Conservation (phyloP, 768 basidiomycete species). For the Pleurotus citrinopileatus region DNA sequence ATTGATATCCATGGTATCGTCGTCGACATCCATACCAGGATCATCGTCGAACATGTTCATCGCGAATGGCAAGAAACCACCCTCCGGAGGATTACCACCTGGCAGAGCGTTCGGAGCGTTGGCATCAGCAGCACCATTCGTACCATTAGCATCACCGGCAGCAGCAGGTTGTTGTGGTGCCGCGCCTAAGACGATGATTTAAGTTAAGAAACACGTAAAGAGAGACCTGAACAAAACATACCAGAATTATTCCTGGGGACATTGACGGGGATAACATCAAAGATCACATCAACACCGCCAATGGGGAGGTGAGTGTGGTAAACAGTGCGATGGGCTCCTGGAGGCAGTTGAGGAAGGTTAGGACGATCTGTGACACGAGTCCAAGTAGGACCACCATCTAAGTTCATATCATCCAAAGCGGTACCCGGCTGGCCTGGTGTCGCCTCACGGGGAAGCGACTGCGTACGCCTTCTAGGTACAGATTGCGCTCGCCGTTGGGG, state of each 20-base stretch:
- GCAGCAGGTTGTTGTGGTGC: too few species aligned
- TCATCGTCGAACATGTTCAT: slow-evolving; percentile 30
- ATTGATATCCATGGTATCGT: too few species aligned
- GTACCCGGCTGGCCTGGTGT: neutral
- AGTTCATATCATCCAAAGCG: neutral
- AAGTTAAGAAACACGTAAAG: too few species aligned
- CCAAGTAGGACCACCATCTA: slow-evolving; percentile 2
- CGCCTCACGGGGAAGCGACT: neutral
- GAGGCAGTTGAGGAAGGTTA: slow-evolving; percentile 9
- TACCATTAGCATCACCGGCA: neutral
- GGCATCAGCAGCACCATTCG: neutral
- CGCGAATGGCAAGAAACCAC: slow-evolving; percentile 35
- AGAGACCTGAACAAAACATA: too few species aligned
- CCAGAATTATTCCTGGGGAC: neutral
- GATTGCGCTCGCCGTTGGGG: slow-evolving; percentile 2
- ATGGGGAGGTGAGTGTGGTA: slow-evolving; percentile 6
- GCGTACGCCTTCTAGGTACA: slow-evolving; percentile 4
- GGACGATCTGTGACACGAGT: slow-evolving; percentile 12
- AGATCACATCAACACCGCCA: slow-evolving; percentile 3
- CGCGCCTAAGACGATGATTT: too few species aligned
- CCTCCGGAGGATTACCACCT: slow-evolving; percentile 11
- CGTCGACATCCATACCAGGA: neutral
- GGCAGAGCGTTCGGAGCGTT: neutral
- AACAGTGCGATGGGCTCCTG: neutral
- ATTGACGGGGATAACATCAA: slow-evolving; percentile 3